Conservation (phyloP, 2,329 filamentous ascomycete genomes). For the Chaetoscypha palmicola region DNA sequence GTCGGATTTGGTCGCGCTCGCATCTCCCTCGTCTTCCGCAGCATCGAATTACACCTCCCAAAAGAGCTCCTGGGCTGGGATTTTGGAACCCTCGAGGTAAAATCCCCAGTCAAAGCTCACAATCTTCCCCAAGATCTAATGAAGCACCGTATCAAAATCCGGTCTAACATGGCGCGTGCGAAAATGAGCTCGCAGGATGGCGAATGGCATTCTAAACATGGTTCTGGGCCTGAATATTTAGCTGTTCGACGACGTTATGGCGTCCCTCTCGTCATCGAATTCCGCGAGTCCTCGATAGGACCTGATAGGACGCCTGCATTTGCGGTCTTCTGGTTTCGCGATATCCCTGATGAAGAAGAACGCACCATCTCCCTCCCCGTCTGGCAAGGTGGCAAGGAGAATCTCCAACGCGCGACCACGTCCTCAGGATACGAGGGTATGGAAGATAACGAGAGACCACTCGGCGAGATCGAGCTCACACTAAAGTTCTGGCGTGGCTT, state of each 20-base stretch:
- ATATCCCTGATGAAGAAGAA: conserved; percentile 62
- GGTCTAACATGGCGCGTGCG: conserved; percentile 51
- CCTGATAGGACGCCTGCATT: conserved; percentile 53
- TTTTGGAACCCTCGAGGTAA: conserved; percentile 61
- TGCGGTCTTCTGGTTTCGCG: conserved; percentile 59
- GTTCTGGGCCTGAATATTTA: conserved; percentile 40
- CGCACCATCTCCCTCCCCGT: conserved; percentile 51
- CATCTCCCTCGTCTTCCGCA: conserved; percentile 67
- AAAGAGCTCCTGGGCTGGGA: conserved; percentile 59
- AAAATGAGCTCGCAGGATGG: conserved; percentile 38
- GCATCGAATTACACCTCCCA: conserved; percentile 56
- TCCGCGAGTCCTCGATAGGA: conserved; percentile 47
- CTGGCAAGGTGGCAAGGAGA: conserved; percentile 50
- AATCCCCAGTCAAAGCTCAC: conserved; percentile 42
- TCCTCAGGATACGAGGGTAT: conserved; percentile 30
- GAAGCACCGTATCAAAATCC: conserved; percentile 46
- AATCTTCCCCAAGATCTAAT: conserved; percentile 41
- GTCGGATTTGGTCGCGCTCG: conserved; percentile 64
- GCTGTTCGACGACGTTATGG: conserved; percentile 56
- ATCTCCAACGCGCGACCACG: conserved; percentile 48
- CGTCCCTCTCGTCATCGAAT: conserved; percentile 48
- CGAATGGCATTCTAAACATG: conserved; percentile 46
- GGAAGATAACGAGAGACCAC: conserved; percentile 43
- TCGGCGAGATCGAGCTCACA: conserved; percentile 51
- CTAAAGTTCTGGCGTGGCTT: conserved; percentile 53